These are phyloP conservation scores for Striga asiatica DNA, from an alignment of 257 asterid genomes.

Conservation along the genomic window DNA sequence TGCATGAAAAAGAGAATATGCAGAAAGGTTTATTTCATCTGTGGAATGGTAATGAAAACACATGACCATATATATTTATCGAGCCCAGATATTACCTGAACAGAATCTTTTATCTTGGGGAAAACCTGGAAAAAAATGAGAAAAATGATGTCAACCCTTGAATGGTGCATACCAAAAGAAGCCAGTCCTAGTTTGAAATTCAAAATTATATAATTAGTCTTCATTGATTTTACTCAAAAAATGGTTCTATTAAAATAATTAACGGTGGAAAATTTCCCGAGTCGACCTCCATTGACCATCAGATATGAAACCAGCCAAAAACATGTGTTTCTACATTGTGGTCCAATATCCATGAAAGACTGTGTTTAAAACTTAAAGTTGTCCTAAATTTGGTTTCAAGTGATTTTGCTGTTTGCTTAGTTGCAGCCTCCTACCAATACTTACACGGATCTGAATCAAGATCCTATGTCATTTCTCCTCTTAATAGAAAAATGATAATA, in stretches of 20 bases:
- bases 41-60: background rate
- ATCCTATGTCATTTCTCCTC: background rate
- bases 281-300: too few species aligned
- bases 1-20: conserved; percentile 22
- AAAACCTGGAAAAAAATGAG: conserved; percentile 50
- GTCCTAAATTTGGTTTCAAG: too few species aligned
- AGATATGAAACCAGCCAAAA: too few species aligned
- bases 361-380: too few species aligned
- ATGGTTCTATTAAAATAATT: background rate
- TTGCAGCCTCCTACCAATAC: background rate
- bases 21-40: background rate
- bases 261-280: too few species aligned
- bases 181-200: background rate
- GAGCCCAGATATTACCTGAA: conserved; percentile 44
- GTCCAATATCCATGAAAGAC: too few species aligned
- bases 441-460: background rate
- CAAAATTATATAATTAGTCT: background rate
- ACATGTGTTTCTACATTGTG: too few species aligned
- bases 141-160: conserved; percentile 4
- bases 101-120: conserved; percentile 80
- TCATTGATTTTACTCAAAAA: background rate
- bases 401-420: too few species aligned
- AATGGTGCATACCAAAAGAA: background rate
- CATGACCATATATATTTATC: background rate
- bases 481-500: background rate